Conservation (phyloP, 345 rosid species). For the Heritiera littoralis region DNA sequence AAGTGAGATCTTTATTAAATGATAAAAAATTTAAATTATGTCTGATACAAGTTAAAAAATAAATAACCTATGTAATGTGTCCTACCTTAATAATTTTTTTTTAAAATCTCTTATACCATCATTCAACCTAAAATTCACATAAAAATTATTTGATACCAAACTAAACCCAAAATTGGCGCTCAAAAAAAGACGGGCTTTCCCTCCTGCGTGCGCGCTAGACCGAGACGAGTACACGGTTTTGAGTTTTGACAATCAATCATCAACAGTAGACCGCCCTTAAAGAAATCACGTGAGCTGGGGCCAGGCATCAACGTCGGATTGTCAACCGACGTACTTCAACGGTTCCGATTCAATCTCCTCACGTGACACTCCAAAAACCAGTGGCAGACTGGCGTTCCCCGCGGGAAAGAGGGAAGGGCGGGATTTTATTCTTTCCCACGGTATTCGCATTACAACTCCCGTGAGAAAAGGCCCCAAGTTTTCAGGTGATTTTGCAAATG, state of each 20-base stretch:
- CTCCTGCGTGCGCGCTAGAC: background rate
- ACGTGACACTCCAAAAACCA: constrained; percentile 10
- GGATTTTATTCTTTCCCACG: background rate
- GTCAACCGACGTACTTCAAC: background rate
- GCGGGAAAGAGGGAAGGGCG: background rate
- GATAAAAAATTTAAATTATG: too few relatives aligned
- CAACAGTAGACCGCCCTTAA: too few relatives aligned
- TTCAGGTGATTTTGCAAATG: background rate
- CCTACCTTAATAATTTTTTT: too few relatives aligned
- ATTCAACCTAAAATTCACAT: too few relatives aligned
- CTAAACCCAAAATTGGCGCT: background rate
- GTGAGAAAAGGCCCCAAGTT: background rate
- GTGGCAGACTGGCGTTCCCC: background rate
- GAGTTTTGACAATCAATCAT: constrained; percentile 18
- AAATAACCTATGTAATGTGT: too few relatives aligned
- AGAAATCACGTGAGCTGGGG: constrained; percentile 24
- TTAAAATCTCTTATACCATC: too few relatives aligned
- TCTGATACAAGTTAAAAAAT: too few relatives aligned
- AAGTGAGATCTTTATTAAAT: too few relatives aligned
- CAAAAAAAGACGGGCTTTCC: background rate
- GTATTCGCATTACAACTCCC: background rate
- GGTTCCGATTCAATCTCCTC: constrained; percentile 24
- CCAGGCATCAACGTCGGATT: constrained; percentile 15
- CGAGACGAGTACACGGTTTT: constrained; percentile 14
- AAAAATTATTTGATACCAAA: background rate